Base-by-base conservation (phyloP, 78 protist genomes). In the Dictyostelium discoideum region DNA sequence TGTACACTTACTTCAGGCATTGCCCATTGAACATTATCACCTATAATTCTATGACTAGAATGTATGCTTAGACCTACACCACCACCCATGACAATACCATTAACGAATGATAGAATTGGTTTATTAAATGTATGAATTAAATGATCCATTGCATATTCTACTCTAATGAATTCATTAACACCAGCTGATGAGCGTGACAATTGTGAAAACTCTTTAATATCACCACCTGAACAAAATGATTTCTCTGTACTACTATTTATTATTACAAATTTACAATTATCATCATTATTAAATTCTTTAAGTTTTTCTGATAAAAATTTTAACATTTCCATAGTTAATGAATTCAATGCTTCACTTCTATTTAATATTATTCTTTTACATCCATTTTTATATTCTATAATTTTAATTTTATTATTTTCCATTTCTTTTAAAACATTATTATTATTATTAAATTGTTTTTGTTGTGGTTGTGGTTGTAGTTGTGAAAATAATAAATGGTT, bases 71-170 rank as follows among this genome's bases (percentile, higher is more conserved):
- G 29, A 22, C 95, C 95, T 11, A 90, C 95, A 73, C 95, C 95
- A 46, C 95, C 95, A 46, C 95, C 95, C 95, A 90, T 90, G 1
- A 90, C 95, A 73, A 90, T 90, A 37, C 95, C 95, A 82, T 90
- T 69, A 9, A 90, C 95, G 26, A 90, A 46, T 39, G 95, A 82
- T 63, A 90, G 20, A 0, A 82, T 29, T 32, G 95, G 95, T 72
- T 90, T 90, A 10, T 32, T 18, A 72, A 67, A 90, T 0, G 88
- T 90, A 54, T 90, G 95, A 18, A 90, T 80, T 10, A 90, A 42
- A 50, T 90, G 57, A 46, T 90, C 95, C 13, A 90, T 3, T 37
- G 48, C n/a, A 46, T 90, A 90, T 39, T 90, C 95, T 5, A n/a
- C 18, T 50, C 54, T 65, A 16, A 77, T 32, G 32, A 90, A 82